Conservation (phyloP, 345 rosid species). For the Crucihimalaya himalaica region DNA sequence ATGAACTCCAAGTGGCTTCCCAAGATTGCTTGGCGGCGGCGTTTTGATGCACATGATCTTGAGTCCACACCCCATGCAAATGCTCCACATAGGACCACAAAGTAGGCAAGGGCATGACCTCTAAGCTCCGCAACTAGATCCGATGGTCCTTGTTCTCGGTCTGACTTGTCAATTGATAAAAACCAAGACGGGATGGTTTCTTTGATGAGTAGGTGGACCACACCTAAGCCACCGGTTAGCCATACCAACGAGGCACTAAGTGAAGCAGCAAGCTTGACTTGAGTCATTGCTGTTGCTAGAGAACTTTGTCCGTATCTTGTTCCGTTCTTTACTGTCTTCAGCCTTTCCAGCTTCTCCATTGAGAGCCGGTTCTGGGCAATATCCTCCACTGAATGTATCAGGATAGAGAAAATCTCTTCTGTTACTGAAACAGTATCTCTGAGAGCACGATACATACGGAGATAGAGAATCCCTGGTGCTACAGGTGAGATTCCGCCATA, state of each 20-base stretch:
- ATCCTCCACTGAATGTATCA: slow-evolving; percentile 78
- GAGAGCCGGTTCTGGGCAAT: slow-evolving; percentile 62
- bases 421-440: slow-evolving; percentile 71
- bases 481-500: slow-evolving; percentile 84
- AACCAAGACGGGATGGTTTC: slow-evolving; percentile 97
- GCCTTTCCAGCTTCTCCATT: slow-evolving; percentile 53
- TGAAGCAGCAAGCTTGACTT: slow-evolving; percentile 84
- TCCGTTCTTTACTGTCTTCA: slow-evolving; percentile 62
- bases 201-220: slow-evolving; percentile 73
- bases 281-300: slow-evolving; percentile 70
- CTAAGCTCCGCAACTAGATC: slow-evolving; percentile 73
- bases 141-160: slow-evolving; percentile 48
- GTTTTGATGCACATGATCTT: slow-evolving; percentile 62
- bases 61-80: slow-evolving; percentile 95
- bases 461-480: slow-evolving; percentile 91
- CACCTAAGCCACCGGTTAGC: slow-evolving; percentile 75
- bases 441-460: slow-evolving; percentile 75
- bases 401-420: slow-evolving; percentile 72
- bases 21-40: slow-evolving; percentile 70
- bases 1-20: slow-evolving; percentile 76
- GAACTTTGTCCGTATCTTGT: slow-evolving; percentile 76
- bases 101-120: slow-evolving; percentile 86
- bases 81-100: slow-evolving; percentile 73
- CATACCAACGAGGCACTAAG: slow-evolving; percentile 90
- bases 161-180: slow-evolving; percentile 63